Evolutionary conservation across 805 yeast species (phyloP), one percentile per base, ranked within the genome.

Genomic region (Pichia heedii): DNA sequence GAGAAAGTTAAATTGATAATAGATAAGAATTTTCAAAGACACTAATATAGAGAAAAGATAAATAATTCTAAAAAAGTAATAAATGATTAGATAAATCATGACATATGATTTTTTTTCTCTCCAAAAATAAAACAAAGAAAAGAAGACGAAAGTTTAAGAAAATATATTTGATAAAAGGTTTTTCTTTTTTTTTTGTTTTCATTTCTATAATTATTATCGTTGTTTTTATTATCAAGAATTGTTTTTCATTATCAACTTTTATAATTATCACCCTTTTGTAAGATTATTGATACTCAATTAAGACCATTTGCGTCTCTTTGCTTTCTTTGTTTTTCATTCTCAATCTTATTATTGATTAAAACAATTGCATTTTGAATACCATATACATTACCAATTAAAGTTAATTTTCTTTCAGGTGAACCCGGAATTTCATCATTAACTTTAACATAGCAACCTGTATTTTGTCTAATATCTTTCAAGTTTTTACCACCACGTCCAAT

Each of bases 401-500:
- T 76, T 48, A 86, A 66, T 52, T 74, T 76, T 50, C 94, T 67
- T 51, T 81, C 85, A 29, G 70, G 63, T 21, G 66, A 64, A 44
- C 77, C 81, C 1, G 76, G 78, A 21, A 66, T 67, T 18, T 71
- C 73, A 32, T 71, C 77, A 50, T 78, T 84, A 42, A 87, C 82
- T 50, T 77, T 75, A 22, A 87, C 84, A 45, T 81, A 79, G 37
- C 86, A 75, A 27, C 94, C 90, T 19, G 90, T 77, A 24, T 76
- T 69, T 46, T 79, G 80, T 49, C 90, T 73, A 40, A 87, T 79
- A 49, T 83, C 86, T 54, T 79, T 82, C 46, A 87, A 81, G 52
- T 81, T 83, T 54, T 82, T 77, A 18, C 96, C 96, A 27, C 87
- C 86, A 61, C 79, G 84, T 1, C 96, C 96, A 47, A 87, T 87